These are phyloP conservation scores for Leishmania arabica DNA, from an alignment of 208 protist genomes.

Conservation along the genomic window DNA sequence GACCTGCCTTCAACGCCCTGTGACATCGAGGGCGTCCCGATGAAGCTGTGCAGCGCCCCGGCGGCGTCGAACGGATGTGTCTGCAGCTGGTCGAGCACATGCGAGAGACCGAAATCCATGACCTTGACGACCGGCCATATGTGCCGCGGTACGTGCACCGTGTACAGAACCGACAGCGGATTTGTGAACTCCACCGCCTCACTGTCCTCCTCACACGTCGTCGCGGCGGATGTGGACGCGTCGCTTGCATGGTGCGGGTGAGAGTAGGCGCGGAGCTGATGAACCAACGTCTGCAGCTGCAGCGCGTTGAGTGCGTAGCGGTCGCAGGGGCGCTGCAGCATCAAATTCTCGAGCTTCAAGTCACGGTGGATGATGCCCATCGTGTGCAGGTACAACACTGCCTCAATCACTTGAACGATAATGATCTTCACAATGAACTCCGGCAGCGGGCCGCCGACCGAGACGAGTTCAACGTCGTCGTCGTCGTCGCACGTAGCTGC, in stretches of 20 bases:
- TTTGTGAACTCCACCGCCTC: constrained; percentile 34
- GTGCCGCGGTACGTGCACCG: constrained; percentile 43
- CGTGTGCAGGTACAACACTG: constrained; percentile 87
- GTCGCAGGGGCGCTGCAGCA: constrained; percentile 87
- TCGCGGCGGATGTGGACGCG: background rate
- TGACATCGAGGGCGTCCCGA: background rate
- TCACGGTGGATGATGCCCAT: constrained; percentile 99
- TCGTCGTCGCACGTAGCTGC: constrained; percentile 11
- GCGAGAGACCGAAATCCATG: constrained; percentile 75
- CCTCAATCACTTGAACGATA: constrained; percentile 59
- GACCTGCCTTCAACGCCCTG: background rate
- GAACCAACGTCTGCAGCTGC: constrained; percentile 47
- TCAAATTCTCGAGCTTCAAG: constrained; percentile 98
- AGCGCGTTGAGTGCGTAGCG: constrained; percentile 35
- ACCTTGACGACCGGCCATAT: constrained; percentile 71
- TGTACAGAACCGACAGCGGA: constrained; percentile 50
- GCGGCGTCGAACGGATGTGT: constrained; percentile 11
- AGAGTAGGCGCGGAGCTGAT: constrained; percentile 27
- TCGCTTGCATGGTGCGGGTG: background rate
- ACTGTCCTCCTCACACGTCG: background rate
- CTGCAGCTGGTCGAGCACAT: constrained; percentile 37
- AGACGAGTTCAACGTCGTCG: constrained; percentile 26
- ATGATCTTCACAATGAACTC: constrained; percentile 72
- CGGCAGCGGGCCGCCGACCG: constrained; percentile 43
- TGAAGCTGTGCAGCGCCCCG: background rate